These are phyloP conservation scores for Yarrowia sp. DNA, from an alignment of 805 yeast genomes.

Conservation along the genomic window DNA sequence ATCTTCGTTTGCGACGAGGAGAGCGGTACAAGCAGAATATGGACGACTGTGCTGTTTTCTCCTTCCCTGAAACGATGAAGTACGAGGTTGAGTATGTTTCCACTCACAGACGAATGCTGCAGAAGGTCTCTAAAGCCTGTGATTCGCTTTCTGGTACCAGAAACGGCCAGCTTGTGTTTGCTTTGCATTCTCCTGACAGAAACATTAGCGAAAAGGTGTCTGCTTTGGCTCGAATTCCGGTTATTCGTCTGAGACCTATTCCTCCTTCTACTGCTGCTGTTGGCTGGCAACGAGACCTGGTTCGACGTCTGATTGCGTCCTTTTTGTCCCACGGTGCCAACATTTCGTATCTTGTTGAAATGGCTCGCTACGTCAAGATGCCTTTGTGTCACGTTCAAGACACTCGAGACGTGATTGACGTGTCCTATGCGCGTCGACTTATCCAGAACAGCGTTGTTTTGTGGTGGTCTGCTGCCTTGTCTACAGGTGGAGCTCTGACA, in stretches of 20 bases:
- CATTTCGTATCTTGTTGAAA: conserved; percentile 49
- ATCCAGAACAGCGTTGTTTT: conserved; percentile 62
- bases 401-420: conserved; percentile 80
- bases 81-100: neutral
- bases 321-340: conserved; percentile 27
- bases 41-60: neutral
- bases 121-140: conserved; percentile 8
- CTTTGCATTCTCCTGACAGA: conserved; percentile 5
- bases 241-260: neutral
- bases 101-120: neutral
- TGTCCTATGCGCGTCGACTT: conserved; percentile 78
- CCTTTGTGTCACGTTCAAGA: conserved; percentile 82
- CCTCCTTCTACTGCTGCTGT: conserved; percentile 7
- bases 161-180: conserved; percentile 9
- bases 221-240: conserved; percentile 6
- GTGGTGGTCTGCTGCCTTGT: conserved; percentile 92
- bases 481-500: conserved; percentile 75
- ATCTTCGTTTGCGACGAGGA: neutral
- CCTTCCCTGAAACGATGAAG: conserved; percentile 3
- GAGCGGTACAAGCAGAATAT: neutral
- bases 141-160: neutral
- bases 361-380: conserved; percentile 70
- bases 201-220: neutral
- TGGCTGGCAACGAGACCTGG: conserved; percentile 20
- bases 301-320: neutral